Evolutionary conservation across 768 basidiomycete species (phyloP), one percentile per base, ranked within the genome.

Genomic region (Leccinellum luteum): DNA sequence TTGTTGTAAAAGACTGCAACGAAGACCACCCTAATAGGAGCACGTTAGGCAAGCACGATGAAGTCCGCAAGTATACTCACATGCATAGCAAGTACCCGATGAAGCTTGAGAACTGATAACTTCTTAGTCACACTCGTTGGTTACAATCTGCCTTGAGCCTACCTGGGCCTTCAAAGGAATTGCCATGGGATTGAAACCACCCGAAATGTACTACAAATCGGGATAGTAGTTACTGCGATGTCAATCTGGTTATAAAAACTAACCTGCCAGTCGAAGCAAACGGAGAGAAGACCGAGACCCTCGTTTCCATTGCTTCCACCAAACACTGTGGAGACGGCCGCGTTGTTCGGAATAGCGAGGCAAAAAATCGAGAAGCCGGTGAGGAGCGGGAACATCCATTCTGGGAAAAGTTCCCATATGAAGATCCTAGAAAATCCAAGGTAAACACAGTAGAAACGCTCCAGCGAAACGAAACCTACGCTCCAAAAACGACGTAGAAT

Each of bases 281-380:
- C 64, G 2, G 85, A 78, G 43, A 87, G 79, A 51, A 81, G 69
- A 12, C 84, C 85, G 41, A 86, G 76, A 6, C 85, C 85, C 68
- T 86, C 84, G 54, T 87, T 85, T 52, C 78, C 85, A 32, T 81
- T 79, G 32, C 78, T 81, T 43, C 85, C 85, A 52, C 85, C 85
- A 62, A 86, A 85, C 31, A 85, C 73, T 31, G 79, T 75, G 0
- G 83, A 80, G 57, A 85, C 74, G 69, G 77, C 75, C 0, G 80
- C 61, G 52, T 75, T 81, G 19, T 84, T 69, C 35, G 76, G 77
- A 48, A 78, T 74, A 2, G 85, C 78, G 38, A 88, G 76, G 61
- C 87, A 89, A 64, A 86, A 74, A 19, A 86, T 78, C 14, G 81
- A 83, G 38, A 87, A 72, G 21, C 85, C 85, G 2, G 84, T 85